Evolutionary conservation across 2,329 filamentous ascomycete genomes (phyloP).

Genomic region (Aspergillus versicolor): DNA sequence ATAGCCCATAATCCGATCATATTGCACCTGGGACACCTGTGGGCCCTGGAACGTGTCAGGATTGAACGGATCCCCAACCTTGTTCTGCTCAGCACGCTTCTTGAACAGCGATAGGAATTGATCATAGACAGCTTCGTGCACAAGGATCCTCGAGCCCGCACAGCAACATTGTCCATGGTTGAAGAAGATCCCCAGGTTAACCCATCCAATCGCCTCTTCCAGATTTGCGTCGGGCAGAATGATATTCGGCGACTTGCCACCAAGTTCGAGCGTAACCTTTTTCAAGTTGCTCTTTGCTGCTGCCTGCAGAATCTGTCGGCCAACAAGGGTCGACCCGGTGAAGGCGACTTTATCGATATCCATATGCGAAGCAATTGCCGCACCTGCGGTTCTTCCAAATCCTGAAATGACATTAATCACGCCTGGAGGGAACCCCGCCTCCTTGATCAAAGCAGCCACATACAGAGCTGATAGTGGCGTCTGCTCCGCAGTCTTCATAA

Average conservation of each 20-base stretch:
- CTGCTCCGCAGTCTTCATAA: constrained; percentile 63
- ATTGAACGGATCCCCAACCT: constrained; percentile 80
- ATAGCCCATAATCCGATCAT: constrained; percentile 81
- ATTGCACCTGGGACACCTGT: constrained; percentile 81
- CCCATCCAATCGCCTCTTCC: constrained; percentile 41
- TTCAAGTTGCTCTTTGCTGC: constrained; percentile 54
- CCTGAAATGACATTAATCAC: constrained; percentile 52
- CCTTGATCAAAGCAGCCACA: constrained; percentile 50
- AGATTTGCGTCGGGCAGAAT: constrained; percentile 50
- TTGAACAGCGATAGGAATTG: constrained; percentile 80
- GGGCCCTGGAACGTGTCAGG: constrained; percentile 82
- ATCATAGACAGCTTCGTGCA: constrained; percentile 80
- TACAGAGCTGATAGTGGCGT: constrained; percentile 63
- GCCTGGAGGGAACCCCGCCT: constrained; percentile 56
- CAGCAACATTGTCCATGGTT: constrained; percentile 66
- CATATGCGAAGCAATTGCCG: constrained; percentile 58
- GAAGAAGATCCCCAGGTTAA: constrained; percentile 45
- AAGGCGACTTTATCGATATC: constrained; percentile 61
- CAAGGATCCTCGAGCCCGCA: constrained; percentile 77
- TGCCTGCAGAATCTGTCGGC: constrained; percentile 56
- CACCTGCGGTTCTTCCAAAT: constrained; percentile 71
- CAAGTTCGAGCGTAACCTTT: constrained; percentile 47
- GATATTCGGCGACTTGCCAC: constrained; percentile 47
- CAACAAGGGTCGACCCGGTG: constrained; percentile 57
- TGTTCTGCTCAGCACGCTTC: constrained; percentile 67